Evolutionary conservation across 768 basidiomycete genomes (phyloP), one percentile per base, ranked within the genome.

Genomic region (Lentinula sp.): DNA sequence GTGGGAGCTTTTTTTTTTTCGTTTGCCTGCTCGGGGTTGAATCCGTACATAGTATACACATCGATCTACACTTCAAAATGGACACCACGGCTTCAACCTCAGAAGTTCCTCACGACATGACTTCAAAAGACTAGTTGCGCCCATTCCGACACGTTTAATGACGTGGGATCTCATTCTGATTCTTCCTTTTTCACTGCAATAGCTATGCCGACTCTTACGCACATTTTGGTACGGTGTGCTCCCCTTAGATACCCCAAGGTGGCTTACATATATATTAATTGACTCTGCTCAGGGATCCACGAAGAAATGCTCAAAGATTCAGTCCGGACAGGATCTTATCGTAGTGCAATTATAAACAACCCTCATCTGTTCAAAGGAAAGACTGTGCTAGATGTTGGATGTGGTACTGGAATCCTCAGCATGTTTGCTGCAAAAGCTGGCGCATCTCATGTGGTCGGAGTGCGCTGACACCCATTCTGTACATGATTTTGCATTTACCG

Each of bases 251-350:
- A 43, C 16, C 49, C 13, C 42, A 50, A 6, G 23, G 16, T 64
- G 33, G 6, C 28, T 36, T 46, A 39, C 16, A 35, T 36, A 55
- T 51, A 36, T 3, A 56, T 68, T 8, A 61, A 18, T 28, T 3
- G 28, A 28, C 48, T 15, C 49, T 64, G 10, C 41, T 20, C 67
- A 97, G 94, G 95, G 61, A 97, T 98, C 67, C 95, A 98, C 73
- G 95, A 98, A 77, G 97, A 99, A 78, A 99, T 99, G 97, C 77
- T 99, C 74, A 99, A 99, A 76, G 97, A 99, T 76, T 77, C 80
- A 42, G 94, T 99, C 66, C 89, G 97, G 63, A 99, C 97, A 49
- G 87, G 93, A 37, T 93, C 95, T 46, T 99, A 99, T 83, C 89
- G 93, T 65, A 82, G 87, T 62, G 93, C 95, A 63, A 98, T 99